Base-by-base conservation (phyloP, 306 rosid genomes). In the Malus sylvestris region DNA sequence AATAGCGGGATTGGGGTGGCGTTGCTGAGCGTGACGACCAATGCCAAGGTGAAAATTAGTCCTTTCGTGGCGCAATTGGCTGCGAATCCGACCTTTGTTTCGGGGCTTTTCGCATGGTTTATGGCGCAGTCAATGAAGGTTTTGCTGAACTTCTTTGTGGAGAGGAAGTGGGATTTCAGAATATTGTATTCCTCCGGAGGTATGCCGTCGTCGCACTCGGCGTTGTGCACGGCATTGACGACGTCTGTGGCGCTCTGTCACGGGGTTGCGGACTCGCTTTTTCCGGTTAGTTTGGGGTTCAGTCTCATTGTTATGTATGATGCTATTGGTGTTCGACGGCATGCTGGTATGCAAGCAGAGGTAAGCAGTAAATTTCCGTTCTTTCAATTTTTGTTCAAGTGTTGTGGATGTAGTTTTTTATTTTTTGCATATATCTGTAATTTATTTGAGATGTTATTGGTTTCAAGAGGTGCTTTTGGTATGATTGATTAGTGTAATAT, bases 291-390 rank as follows among this genome's bases (percentile, higher is more conserved):
- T 72, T 80, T 93, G 84, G 97, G 97, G 3, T 93, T 93, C 81
- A 89, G 87, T 77, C 87, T 91, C 6, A 87, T 93, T 80, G 98
- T 93, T 22, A 93, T 93, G 97, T 91, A 89, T 65, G 98, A 93
- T 76, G 97, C 97, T 1, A 91, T 88, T 58, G 97, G 97, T 22
- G 97, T 93, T 64, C 81, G 98, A 29, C 78, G 98, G 64, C 98
- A 93, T 81, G 97, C 97, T 61, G 98, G 97, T 68, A 91, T 89
- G 88, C 98, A 93, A 78, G 98, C 97, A 72, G 86, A 88, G 98
- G 98, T 91, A 74, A 19, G 71, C 76, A 58, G 1, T 64, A 66
- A 46, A 33, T 67, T 40, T 64, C n/a, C 3, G 49, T 51, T 66
- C 12, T 68, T 4, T 60, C 14, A 49, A 33, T 20, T 29, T 6